These are phyloP conservation scores for Phytophthora hibernalis DNA, from an alignment of 352 stramenopile species.

Conservation along the genomic window DNA sequence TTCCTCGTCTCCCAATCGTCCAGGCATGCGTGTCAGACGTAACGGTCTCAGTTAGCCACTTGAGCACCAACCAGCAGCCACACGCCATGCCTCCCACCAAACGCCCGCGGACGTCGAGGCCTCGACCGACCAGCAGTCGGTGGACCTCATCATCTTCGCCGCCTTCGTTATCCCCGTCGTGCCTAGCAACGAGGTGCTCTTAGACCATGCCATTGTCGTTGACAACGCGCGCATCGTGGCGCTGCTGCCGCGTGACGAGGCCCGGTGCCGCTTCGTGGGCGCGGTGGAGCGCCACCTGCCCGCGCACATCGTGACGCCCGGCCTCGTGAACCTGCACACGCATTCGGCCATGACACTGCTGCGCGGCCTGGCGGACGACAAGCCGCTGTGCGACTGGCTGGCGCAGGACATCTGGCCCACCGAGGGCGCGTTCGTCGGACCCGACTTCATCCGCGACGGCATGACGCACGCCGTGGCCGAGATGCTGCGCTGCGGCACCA, in stretches of 20 bases:
- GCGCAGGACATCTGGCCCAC: conserved; percentile 87
- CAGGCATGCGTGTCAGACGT: too few relatives aligned
- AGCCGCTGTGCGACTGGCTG: conserved; percentile 86
- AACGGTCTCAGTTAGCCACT: not conserved
- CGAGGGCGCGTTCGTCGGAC: conserved; percentile 77
- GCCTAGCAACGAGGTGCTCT: conserved; percentile 69
- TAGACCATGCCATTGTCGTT: conserved; percentile 82
- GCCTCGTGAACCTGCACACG: conserved; percentile 90
- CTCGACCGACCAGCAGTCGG: conserved; percentile 32
- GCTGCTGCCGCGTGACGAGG: conserved; percentile 68
- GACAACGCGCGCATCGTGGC: conserved; percentile 75
- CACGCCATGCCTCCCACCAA: conserved; percentile 42
- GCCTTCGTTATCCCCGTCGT: conserved; percentile 85
- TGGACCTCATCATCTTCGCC: conserved; percentile 83
- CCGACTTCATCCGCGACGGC: conserved; percentile 77
- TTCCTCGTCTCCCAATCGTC: not conserved
- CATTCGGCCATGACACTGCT: conserved; percentile 89
- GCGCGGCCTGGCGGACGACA: conserved; percentile 89
- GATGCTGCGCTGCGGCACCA: conserved; percentile 90
- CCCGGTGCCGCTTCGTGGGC: conserved; percentile 55
- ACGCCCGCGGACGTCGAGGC: conserved; percentile 9
- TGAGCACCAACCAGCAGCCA: not conserved
- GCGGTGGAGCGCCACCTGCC: conserved; percentile 50
- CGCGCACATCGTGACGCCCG: conserved; percentile 83
- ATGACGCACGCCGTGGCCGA: conserved; percentile 85